Conservation (phyloP, 805 yeast species). For the Kregervanrija delftensis region DNA sequence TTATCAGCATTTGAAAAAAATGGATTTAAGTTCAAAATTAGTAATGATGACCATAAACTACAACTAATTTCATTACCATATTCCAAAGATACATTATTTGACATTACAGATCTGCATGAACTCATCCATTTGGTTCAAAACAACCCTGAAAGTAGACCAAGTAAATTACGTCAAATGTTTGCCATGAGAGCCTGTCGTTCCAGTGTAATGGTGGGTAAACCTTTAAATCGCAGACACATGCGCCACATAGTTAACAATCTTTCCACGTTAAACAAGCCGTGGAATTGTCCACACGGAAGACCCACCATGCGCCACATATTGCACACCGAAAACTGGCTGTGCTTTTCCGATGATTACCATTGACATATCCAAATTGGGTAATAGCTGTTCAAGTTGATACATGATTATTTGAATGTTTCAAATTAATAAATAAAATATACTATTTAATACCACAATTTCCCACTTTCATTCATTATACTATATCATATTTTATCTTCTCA, state of each 20-base stretch:
- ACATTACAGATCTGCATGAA: constrained; percentile 66
- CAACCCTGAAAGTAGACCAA: constrained; percentile 44
- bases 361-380: constrained; percentile 25
- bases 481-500: too few species aligned
- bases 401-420: constrained; percentile 2
- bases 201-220: constrained; percentile 89
- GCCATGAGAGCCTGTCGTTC: constrained; percentile 95
- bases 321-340: constrained; percentile 43
- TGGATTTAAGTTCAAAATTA: constrained; percentile 62
- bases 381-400: constrained; percentile 5
- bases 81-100: constrained; percentile 65
- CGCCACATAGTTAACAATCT: constrained; percentile 56
- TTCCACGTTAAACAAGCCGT: constrained; percentile 76
- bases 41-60: constrained; percentile 47
- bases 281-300: constrained; percentile 97
- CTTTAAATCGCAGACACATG: constrained; percentile 58
- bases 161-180: constrained; percentile 75
- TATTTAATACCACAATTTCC: too few species aligned
- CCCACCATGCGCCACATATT: constrained; percentile 92
- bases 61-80: constrained; percentile 60
- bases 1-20: constrained; percentile 52
- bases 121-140: constrained; percentile 61
- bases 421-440: too few species aligned
- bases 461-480: too few species aligned
- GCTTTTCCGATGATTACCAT: constrained; percentile 39